These are phyloP conservation scores for Aspergillus chevalieri DNA, from an alignment of 2,329 filamentous ascomycete genomes.

Conservation along the genomic window DNA sequence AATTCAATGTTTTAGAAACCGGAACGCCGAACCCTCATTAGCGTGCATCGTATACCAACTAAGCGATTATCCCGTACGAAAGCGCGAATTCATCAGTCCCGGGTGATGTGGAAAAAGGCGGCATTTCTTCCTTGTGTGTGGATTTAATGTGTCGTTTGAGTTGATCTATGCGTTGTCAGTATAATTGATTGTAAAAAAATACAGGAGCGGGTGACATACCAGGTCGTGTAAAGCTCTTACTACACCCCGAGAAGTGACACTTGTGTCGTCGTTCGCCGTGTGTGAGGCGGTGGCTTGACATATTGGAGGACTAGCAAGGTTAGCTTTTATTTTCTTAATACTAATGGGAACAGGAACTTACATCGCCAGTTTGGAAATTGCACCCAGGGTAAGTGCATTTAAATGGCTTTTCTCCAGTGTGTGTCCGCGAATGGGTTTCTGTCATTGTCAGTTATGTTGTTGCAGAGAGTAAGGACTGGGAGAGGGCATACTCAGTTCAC, in stretches of 20 bases:
- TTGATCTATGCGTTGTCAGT: conserved; percentile 26
- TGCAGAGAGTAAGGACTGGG: background rate
- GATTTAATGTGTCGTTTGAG: conserved; percentile 35
- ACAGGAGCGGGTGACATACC: conserved; percentile 22
- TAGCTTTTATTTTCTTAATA: background rate
- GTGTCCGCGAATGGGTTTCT: conserved; percentile 41
- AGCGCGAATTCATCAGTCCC: conserved; percentile 17
- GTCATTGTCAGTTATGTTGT: conserved; percentile 13
- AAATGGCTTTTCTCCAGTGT: conserved; percentile 40
- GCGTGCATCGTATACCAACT: background rate
- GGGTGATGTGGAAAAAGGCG: conserved; percentile 16
- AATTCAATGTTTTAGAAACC: background rate
- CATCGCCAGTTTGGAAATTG: conserved; percentile 39
- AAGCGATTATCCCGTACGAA: conserved; percentile 11
- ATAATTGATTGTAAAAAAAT: background rate
- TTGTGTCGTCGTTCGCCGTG: conserved; percentile 40
- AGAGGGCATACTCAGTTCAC: conserved; percentile 34
- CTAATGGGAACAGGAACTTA: conserved; percentile 17
- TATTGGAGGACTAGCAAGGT: conserved; percentile 35
- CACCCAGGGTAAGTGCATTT: conserved; percentile 39
- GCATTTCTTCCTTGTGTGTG: conserved; percentile 28
- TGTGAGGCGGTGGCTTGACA: conserved; percentile 40
- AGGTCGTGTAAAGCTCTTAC: conserved; percentile 40
- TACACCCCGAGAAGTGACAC: conserved; percentile 33
- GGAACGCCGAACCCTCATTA: background rate